Percentiles rank a stretch among this genome's conserved stretches.
phyloP scores from a whole-genome alignment of 2,329 filamentous ascomycete species.

The Fusarium torreyae region DNA sequence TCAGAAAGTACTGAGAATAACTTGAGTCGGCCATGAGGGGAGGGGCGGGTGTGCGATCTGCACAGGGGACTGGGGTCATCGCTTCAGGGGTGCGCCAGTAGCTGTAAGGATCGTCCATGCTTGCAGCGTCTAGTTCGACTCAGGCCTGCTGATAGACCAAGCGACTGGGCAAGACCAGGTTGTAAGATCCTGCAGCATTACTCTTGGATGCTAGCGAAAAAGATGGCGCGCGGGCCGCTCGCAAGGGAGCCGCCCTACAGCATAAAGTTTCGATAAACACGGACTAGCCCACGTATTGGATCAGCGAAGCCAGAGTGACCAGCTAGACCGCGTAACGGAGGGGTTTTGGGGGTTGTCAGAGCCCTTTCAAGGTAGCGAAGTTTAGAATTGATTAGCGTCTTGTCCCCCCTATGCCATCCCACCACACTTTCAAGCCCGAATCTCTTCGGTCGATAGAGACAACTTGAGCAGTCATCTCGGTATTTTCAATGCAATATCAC shows the following conservation, averaged over 20 bases:
- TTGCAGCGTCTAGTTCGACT: conserved; percentile 38
- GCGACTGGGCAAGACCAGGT: conserved; percentile 25
- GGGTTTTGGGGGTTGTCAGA: conserved; percentile 23
- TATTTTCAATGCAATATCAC: conserved; percentile 7
- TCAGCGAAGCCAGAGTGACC: conserved; percentile 13
- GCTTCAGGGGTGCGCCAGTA: conserved; percentile 43
- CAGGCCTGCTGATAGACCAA: conserved; percentile 31
- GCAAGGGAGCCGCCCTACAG: conserved; percentile 35
- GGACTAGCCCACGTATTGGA: conserved; percentile 25
- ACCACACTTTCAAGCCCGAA: conserved; percentile 32
- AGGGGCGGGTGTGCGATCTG: conserved; percentile 48
- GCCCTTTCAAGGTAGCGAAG: conserved; percentile 25
- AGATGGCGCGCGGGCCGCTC: conserved; percentile 45
- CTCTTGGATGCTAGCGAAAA: conserved; percentile 39
- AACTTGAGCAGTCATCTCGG: conserved; percentile 6
- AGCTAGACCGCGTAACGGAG: conserved; percentile 8
- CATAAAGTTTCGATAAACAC: conserved; percentile 36
- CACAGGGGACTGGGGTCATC: conserved; percentile 47
- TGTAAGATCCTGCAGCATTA: conserved; percentile 39
- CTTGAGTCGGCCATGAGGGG: conserved; percentile 17
- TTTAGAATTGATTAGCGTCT: conserved; percentile 36
- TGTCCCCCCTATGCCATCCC: conserved; percentile 27
- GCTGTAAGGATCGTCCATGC: conserved; percentile 46
- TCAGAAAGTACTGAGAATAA: conserved; percentile 9
- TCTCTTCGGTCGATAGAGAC: conserved; percentile 26